Evolutionary conservation across 2,329 filamentous ascomycete species (phyloP).

Genomic region (Ascochyta rabiei): DNA sequence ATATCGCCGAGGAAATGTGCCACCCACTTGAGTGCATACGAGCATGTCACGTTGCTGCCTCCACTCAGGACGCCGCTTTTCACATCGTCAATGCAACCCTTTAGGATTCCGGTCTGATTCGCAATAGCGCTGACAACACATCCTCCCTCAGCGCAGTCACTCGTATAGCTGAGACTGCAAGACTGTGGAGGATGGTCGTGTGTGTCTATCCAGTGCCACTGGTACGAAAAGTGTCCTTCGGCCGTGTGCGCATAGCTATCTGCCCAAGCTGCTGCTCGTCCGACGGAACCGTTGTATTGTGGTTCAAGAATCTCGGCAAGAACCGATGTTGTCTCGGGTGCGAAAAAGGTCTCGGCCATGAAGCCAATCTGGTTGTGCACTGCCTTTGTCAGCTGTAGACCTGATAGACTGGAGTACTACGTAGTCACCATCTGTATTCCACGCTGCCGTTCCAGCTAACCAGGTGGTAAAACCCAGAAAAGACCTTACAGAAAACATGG

Average conservation of each 20-base stretch:
- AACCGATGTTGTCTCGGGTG: conserved; percentile 37
- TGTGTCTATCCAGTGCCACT: conserved; percentile 52
- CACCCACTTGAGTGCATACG: conserved; percentile 51
- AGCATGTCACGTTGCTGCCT: conserved; percentile 46
- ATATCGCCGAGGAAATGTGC: conserved; percentile 52
- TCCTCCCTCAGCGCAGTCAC: conserved; percentile 47
- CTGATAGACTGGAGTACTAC: not conserved
- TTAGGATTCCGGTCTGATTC: conserved; percentile 50
- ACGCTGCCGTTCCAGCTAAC: conserved; percentile 28
- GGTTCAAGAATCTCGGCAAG: conserved; percentile 48
- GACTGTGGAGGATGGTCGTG: conserved; percentile 41
- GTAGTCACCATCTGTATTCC: conserved; percentile 42
- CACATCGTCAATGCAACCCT: conserved; percentile 42
- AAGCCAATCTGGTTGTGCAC: conserved; percentile 52
- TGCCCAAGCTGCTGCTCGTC: conserved; percentile 49
- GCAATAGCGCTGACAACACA: conserved; percentile 52
- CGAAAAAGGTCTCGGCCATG: conserved; percentile 48
- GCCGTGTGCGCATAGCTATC: conserved; percentile 48
- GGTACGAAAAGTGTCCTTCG: conserved; percentile 50
- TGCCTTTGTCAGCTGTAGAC: conserved; percentile 18
- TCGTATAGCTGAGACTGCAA: conserved; percentile 46
- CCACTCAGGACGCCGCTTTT: conserved; percentile 28
- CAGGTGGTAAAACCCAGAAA: conserved; percentile 12
- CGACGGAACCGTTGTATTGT: conserved; percentile 49
- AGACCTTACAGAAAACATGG: not conserved